Conservation (phyloP, 2,329 filamentous ascomycete genomes). For the Cylindrodendrum hubeiense region DNA sequence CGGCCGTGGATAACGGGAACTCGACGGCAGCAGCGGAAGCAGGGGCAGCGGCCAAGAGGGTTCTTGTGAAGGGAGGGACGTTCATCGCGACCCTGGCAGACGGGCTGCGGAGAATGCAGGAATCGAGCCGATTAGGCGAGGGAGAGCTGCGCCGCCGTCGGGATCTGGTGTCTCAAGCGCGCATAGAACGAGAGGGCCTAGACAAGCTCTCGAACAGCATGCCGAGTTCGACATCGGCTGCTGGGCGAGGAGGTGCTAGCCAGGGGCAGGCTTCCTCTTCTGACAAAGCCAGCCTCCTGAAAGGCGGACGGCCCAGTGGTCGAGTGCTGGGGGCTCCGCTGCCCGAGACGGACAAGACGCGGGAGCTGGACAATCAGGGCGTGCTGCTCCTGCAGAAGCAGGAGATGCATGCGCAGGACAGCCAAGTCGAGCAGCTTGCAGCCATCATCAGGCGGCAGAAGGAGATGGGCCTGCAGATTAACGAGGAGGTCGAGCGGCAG, state of each 20-base stretch:
- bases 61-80: conserved; percentile 75
- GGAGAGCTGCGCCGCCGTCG: conserved; percentile 79
- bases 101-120: conserved; percentile 70
- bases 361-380: conserved; percentile 81
- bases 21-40: conserved; percentile 68
- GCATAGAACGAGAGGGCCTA: conserved; percentile 80
- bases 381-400: conserved; percentile 80
- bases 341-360: conserved; percentile 80
- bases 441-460: conserved; percentile 79
- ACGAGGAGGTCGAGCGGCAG: conserved; percentile 79
- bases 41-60: conserved; percentile 79
- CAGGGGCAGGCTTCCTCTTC: conserved; percentile 61
- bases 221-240: conserved; percentile 45
- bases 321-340: conserved; percentile 80
- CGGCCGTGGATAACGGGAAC: conserved; percentile 53
- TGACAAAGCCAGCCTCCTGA: conserved; percentile 64
- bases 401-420: conserved; percentile 81
- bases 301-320: conserved; percentile 58
- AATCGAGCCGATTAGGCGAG: conserved; percentile 71
- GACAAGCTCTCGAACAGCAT: conserved; percentile 77
- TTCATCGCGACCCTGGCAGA: conserved; percentile 74
- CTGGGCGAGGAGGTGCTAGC: conserved; percentile 57
- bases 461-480: conserved; percentile 82
- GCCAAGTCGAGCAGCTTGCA: conserved; percentile 76
- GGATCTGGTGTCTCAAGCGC: conserved; percentile 77